Evolutionary conservation across 2,329 filamentous ascomycete species (phyloP).

Genomic region (Alternaria longipes): DNA sequence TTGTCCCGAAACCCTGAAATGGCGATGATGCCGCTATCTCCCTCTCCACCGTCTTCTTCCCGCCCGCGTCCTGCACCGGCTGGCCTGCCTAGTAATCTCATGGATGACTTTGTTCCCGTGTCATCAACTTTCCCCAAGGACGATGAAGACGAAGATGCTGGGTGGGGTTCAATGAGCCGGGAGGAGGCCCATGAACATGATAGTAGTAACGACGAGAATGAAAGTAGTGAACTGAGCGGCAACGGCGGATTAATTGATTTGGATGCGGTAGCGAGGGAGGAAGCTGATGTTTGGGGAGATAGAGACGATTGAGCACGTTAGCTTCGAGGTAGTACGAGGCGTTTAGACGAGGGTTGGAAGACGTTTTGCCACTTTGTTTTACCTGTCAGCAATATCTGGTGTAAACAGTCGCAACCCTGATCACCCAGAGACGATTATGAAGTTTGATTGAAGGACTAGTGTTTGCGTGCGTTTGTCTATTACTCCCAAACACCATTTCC

Average conservation of each 20-base stretch:
- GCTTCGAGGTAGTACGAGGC: not conserved
- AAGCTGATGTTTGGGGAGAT: constrained; percentile 50
- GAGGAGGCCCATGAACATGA: constrained; percentile 32
- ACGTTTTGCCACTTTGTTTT: not conserved
- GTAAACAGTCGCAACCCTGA: not conserved
- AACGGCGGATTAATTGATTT: constrained; percentile 41
- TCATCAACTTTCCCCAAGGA: constrained; percentile 29
- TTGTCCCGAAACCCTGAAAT: constrained; percentile 38
- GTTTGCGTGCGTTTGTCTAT: constrained; percentile 8
- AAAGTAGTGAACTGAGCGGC: constrained; percentile 13
- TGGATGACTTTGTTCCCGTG: constrained; percentile 48
- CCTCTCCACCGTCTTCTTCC: constrained; percentile 26
- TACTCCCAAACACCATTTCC: constrained; percentile 12
- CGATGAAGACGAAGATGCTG: constrained; percentile 43
- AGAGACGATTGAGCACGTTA: constrained; percentile 28
- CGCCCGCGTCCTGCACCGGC: constrained; percentile 23
- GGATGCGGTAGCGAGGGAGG: constrained; percentile 47
- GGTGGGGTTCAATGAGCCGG: constrained; percentile 45
- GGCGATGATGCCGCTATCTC: constrained; percentile 46
- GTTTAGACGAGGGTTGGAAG: accelerated
- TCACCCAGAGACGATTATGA: not conserved
- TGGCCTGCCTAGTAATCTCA: constrained; percentile 44
- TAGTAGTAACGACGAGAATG: constrained; percentile 26
- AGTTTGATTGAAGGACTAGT: not conserved
- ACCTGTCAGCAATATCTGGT: not conserved